A percentile compares a stretch with the other conserved stretches of the same genome.
phyloP scores from a whole-genome alignment of 2,329 filamentous ascomycete genomes.

The Fusarium sp. region DNA sequence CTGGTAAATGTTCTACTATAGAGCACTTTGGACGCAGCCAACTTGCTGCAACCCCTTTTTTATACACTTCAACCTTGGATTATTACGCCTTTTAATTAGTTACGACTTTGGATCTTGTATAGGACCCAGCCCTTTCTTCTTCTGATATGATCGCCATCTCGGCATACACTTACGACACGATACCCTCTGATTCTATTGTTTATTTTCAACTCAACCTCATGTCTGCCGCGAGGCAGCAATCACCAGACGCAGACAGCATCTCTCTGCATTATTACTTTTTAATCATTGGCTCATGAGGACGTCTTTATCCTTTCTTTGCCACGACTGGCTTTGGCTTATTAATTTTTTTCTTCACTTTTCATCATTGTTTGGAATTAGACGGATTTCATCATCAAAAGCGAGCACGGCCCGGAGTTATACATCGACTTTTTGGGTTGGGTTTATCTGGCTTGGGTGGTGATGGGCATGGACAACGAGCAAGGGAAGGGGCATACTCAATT shows the following conservation, averaged over 20 bases:
- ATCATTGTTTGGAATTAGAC: conserved; percentile 17
- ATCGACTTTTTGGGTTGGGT: conserved; percentile 24
- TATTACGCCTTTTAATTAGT: conserved; percentile 32
- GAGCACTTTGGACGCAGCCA: not conserved
- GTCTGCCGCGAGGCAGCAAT: not conserved
- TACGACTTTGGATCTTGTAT: conserved; percentile 24
- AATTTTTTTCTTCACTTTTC: not conserved
- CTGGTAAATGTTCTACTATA: conserved; percentile 39
- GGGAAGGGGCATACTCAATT: not conserved
- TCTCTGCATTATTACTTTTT: conserved; percentile 18
- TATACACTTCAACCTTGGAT: conserved; percentile 1
- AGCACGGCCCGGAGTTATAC: conserved; percentile 42
- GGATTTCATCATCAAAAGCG: conserved; percentile 31
- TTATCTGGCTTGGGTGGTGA: conserved; percentile 9
- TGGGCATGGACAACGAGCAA: not conserved
- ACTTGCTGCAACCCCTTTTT: not conserved
- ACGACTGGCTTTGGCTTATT: not conserved
- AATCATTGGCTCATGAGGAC: conserved; percentile 24
- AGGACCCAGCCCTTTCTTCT: conserved; percentile 20
- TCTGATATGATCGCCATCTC: conserved; percentile 33
- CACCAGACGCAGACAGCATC: conserved; percentile 12
- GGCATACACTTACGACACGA: conserved; percentile 44
- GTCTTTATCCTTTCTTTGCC: conserved; percentile 5
- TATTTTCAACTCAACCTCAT: conserved; percentile 2
- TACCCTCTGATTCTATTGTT: conserved; percentile 36